These are phyloP conservation scores for Talaromyces borbonicus DNA, from an alignment of 495 filamentous ascomycete species.

Conservation along the genomic window DNA sequence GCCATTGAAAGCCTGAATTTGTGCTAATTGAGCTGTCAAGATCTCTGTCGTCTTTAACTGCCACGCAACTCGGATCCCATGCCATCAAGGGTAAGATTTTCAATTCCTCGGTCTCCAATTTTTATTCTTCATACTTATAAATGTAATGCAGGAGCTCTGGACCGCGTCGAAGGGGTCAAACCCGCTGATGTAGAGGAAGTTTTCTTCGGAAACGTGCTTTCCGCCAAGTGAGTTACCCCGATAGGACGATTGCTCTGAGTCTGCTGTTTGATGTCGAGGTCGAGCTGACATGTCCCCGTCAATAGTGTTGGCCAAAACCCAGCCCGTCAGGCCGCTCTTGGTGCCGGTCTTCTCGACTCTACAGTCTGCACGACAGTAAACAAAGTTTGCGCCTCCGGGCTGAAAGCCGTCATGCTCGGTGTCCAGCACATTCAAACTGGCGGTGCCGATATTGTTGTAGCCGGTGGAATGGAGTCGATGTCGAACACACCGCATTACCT, in stretches of 20 bases:
- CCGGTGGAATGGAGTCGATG: constrained; percentile 95
- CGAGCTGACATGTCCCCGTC: too few relatives aligned
- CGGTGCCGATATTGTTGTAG: constrained; percentile 80
- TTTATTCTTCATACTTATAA: constrained; percentile 10
- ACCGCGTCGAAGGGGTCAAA: constrained; percentile 76
- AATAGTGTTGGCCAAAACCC: constrained; percentile 89
- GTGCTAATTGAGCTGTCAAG: constrained; percentile 26
- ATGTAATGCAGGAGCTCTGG: constrained; percentile 61
- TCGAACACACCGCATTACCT: constrained; percentile 96
- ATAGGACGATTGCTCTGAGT: too few relatives aligned
- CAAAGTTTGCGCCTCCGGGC: constrained; percentile 92
- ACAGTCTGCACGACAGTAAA: constrained; percentile 89
- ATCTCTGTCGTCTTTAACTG: constrained; percentile 75
- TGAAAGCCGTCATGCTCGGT: constrained; percentile 91
- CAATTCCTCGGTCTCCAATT: background rate
- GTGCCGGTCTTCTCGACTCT: constrained; percentile 67
- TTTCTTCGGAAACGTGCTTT: constrained; percentile 96
- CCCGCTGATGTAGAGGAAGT: constrained; percentile 84
- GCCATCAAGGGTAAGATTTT: constrained; percentile 70
- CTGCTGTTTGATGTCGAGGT: too few relatives aligned
- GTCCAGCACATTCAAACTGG: constrained; percentile 96
- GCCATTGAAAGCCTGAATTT: constrained; percentile 4
- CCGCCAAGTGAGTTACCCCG: constrained; percentile 61
- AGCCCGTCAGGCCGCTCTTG: constrained; percentile 84
- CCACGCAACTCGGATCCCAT: constrained; percentile 78